phyloP scores from a whole-genome alignment of 345 rosid species.

The Pseudoturritis turrita region DNA sequence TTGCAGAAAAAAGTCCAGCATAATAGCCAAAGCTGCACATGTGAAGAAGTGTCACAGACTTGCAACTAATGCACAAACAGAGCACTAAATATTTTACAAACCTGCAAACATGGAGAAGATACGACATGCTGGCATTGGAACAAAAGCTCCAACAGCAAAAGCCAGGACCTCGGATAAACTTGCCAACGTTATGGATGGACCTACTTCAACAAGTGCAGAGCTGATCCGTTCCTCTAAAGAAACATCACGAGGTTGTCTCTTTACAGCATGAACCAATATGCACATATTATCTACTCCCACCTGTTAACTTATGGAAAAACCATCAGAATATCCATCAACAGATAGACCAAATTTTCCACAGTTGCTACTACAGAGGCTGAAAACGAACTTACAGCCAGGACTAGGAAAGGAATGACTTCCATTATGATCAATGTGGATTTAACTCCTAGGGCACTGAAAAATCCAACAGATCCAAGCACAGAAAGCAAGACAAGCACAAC shows the following conservation, averaged over 20 bases:
- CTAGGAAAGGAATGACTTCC: slow-evolving; percentile 99
- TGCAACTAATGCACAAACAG: background rate
- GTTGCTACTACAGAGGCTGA: slow-evolving; percentile 5
- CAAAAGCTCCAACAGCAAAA: slow-evolving; percentile 94
- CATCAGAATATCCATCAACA: slow-evolving; percentile 8
- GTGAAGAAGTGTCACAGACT: slow-evolving; percentile 17
- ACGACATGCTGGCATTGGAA: slow-evolving; percentile 97
- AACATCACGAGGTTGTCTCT: slow-evolving; percentile 66
- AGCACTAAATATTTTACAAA: slow-evolving; percentile 19
- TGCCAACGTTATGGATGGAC: slow-evolving; percentile 95
- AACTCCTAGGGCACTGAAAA: slow-evolving; percentile 86
- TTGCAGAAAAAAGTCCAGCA: slow-evolving; percentile 92
- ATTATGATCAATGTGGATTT: slow-evolving; percentile 92
- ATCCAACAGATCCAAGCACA: slow-evolving; percentile 91
- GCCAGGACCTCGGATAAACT: slow-evolving; percentile 95
- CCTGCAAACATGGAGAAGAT: slow-evolving; percentile 98
- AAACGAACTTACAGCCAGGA: slow-evolving; percentile 79
- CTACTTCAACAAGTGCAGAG: slow-evolving; percentile 94
- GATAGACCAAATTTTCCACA: slow-evolving; percentile 4
- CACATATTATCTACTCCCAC: slow-evolving; percentile 99
- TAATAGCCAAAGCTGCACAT: slow-evolving; percentile 83
- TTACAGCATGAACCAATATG: slow-evolving; percentile 94
- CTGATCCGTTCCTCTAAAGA: slow-evolving; percentile 81
- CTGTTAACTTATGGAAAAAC: slow-evolving; percentile 32
- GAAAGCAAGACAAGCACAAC: slow-evolving; percentile 94